Conservation (phyloP, 2,329 filamentous ascomycete species). For the Aspergillus sp. region DNA sequence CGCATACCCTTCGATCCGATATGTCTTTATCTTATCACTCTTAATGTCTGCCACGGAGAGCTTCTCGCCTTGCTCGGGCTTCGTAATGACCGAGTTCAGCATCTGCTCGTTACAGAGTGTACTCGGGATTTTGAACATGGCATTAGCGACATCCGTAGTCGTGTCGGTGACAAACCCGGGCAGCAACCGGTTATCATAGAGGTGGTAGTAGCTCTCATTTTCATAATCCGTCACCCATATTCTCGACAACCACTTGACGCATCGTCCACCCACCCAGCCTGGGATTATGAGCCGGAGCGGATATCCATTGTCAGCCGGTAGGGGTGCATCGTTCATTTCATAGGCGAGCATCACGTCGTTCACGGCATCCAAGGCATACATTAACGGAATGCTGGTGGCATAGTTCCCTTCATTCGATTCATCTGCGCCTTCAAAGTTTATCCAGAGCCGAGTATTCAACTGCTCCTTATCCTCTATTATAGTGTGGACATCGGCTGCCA, state of each 20-base stretch:
- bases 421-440: constrained; percentile 49
- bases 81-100: constrained; percentile 43
- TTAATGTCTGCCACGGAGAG: constrained; percentile 32
- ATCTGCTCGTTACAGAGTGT: constrained; percentile 47
- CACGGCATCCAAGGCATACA: constrained; percentile 41
- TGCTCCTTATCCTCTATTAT: constrained; percentile 4
- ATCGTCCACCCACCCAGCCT: constrained; percentile 36
- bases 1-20: constrained; percentile 43
- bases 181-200: constrained; percentile 47
- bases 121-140: constrained; percentile 43
- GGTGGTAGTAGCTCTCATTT: constrained; percentile 40
- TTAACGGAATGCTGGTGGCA: constrained; percentile 42
- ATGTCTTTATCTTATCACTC: constrained; percentile 29
- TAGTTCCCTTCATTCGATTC: constrained; percentile 44
- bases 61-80: constrained; percentile 42
- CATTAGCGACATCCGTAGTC: constrained; percentile 43
- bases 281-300: constrained; percentile 36
- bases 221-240: constrained; percentile 36
- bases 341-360: constrained; percentile 45
- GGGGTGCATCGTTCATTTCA: constrained; percentile 35
- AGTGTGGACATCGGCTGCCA: constrained; percentile 33
- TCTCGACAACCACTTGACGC: constrained; percentile 37
- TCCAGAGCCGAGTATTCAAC: constrained; percentile 27
- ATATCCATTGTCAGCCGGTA: constrained; percentile 39
- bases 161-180: constrained; percentile 46